phyloP scores from a whole-genome alignment of 139 green algal genomes.

The Ostreobium quekettii region DNA sequence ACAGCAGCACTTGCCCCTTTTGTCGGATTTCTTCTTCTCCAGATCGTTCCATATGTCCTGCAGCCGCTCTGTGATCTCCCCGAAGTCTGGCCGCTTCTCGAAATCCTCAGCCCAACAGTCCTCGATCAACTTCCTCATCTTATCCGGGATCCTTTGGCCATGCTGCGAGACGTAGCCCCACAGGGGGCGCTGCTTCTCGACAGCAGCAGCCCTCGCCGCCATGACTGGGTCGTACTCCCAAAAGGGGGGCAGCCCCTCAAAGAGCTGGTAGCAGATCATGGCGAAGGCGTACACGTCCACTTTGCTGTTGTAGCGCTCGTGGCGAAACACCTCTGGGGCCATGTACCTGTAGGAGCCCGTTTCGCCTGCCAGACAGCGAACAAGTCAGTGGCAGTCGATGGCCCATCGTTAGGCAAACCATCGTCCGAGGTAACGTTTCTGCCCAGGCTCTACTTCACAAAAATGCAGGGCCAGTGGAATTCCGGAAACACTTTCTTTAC shows the following conservation, averaged over 20 bases:
- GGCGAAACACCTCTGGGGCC: slow-evolving; percentile 60
- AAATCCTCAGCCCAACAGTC: slow-evolving; percentile 50
- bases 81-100: slow-evolving; percentile 40
- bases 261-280: slow-evolving; percentile 56
- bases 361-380: slow-evolving; percentile 49
- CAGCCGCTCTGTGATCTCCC: slow-evolving; percentile 28
- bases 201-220: slow-evolving; percentile 37
- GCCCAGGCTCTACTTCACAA: too few relatives aligned
- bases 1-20: neutral
- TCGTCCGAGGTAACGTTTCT: too few relatives aligned
- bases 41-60: slow-evolving; percentile 15
- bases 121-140: slow-evolving; percentile 41
- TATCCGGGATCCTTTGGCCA: slow-evolving; percentile 29
- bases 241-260: slow-evolving; percentile 55
- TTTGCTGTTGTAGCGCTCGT: slow-evolving; percentile 66
- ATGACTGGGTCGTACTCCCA: slow-evolving; percentile 45
- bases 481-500: too few relatives aligned
- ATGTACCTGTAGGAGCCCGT: slow-evolving; percentile 64
- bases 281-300: slow-evolving; percentile 65
- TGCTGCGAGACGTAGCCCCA: slow-evolving; percentile 33
- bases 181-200: slow-evolving; percentile 35
- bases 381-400: too few relatives aligned
- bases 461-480: too few relatives aligned
- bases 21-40: neutral
- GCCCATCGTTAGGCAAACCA: too few relatives aligned